Base-by-base conservation (phyloP, 768 basidiomycete species). In the Daedalea quercina region DNA sequence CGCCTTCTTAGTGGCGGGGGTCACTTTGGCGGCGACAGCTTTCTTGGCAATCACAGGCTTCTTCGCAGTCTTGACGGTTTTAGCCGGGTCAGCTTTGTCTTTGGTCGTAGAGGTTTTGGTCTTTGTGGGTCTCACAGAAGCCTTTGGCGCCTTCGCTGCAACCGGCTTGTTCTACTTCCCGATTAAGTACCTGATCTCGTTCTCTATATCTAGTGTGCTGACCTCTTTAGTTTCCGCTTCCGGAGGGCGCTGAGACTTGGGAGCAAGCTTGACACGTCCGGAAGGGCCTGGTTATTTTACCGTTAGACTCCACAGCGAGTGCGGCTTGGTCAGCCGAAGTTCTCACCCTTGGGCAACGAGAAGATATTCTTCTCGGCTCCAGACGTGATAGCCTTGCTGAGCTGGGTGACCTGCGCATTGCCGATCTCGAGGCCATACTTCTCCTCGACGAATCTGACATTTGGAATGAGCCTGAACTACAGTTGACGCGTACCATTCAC, bases 291-390 rank as follows among this genome's bases (percentile, higher is more conserved):
- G 51, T 48, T 43, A 47, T 48, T 47, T 31, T 48, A 4, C 41
- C 24, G 54, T 22, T 45, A 50, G 8, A 44, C 33, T 41, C 47
- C 37, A 48, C 22, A 8, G 37, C 28, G 47, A 44, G 12, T 28
- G 33, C 20, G 44, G 20, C 43, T 45, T 12, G 15, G 51, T 15
- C 3, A 40, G 19, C 19, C 15, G 15, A 40, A 19, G 19, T 40
- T 40, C 57, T 61, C 64, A 84, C 94, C 94, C 77, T 94, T 95
- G 61, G 94, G 94, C 34, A 95, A 77, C 24, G 82, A 73, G 68
- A 98, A 94, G 58, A 85, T 73, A 50, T 84, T 82, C 68, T 88
- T 90, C 64, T 93, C 87, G 33, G 79, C 81, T 51, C 94, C 93
- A n/a, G 77, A 72, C 50, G 79, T 72, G 65, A 98, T 85, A 51